Evolutionary conservation across 2,329 filamentous ascomycete species (phyloP), one percentile per base, ranked within the genome.

Genomic region (Zelopaecilomyces penicillatus): DNA sequence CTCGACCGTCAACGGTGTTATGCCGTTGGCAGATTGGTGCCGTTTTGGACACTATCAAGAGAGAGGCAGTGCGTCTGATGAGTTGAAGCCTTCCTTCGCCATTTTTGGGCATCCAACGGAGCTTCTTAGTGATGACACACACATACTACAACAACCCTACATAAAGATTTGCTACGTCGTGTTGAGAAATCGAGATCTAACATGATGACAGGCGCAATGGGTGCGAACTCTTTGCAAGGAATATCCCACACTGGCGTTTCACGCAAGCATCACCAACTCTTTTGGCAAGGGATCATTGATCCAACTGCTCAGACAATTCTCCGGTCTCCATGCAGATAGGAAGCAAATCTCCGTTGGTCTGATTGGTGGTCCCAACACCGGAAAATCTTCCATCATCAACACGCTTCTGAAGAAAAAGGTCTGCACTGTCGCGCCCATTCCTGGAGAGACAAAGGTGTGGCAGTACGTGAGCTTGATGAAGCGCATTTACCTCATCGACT

Each of bases 71-170:
- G 87, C 83, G 84, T 85, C 83, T 82, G 87, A 76, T 85, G 91
- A 97, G 93, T 97, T 96, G 93, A 97, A 85, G 74, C 74, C 80
- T 81, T 78, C 78, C 80, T 78, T 78, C 75, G 69, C 77, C 72
- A 47, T 44, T 51, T 35, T 44, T 45, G 65, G 62, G 56, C 68
- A 75, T 75, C 70, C 69, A 70, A 90, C 82, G 85, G 80, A 79
- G 78, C 75, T 86, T 97, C 93, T 95, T 98, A 98, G 93, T 97
- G 85, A 87, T 85, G 87, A 86, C 84, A 85, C 90, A 91, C 78
- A 98, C 71, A 75, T 68, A 19, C 19, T 57, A 59, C 52, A 45
- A 54, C 42, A 42, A 38, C 44, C 39, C 39, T 39, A n/a, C 57
- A 49, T 56, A 59, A 53, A 46, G 26, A 34, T 37, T 9, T 39